Evolutionary conservation across 768 basidiomycete genomes (phyloP).

Genomic region (Lactifluus volemus): DNA sequence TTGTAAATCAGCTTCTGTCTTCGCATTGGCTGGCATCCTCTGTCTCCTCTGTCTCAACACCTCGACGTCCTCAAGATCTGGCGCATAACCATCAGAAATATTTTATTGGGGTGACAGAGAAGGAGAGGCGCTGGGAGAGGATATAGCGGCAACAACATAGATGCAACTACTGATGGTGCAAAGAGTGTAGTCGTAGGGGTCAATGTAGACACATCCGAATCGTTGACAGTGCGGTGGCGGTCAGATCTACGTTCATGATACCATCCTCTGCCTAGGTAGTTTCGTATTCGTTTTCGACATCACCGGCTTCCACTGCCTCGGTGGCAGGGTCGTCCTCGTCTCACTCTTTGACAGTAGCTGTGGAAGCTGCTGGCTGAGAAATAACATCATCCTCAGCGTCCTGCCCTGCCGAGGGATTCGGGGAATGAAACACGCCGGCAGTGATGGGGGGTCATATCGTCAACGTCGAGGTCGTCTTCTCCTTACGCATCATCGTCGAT

Average conservation of each 20-base stretch:
- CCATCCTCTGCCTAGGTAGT: constrained; percentile 23
- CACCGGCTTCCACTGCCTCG: constrained; percentile 16
- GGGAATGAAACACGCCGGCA: constrained; percentile 5
- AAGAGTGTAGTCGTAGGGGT: constrained; percentile 21
- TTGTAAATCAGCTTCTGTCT: constrained; percentile 61
- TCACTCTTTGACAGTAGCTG: constrained; percentile 19
- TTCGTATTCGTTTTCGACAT: constrained; percentile 20
- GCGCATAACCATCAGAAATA: constrained; percentile 15
- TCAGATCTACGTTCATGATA: constrained; percentile 28
- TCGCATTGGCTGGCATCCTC: constrained; percentile 25
- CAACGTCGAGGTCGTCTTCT: constrained; percentile 10
- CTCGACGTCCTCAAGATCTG: constrained; percentile 22
- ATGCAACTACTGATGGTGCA: constrained; percentile 1
- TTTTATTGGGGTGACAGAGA: constrained; percentile 15
- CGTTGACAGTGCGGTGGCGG: constrained; percentile 9
- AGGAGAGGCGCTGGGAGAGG: constrained; percentile 10
- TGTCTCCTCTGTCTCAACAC: background rate
- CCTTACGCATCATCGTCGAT: constrained; percentile 20
- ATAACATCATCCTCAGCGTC: constrained; percentile 34
- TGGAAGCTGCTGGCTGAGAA: constrained; percentile 16
- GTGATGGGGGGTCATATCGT: constrained; percentile 16
- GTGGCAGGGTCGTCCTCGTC: constrained; percentile 30
- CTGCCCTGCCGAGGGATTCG: constrained; percentile 16
- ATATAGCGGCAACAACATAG: background rate
- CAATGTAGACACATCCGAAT: constrained; percentile 1